Conservation (phyloP, 208 protist species). For the Acanthamoeba triangularis region DNA sequence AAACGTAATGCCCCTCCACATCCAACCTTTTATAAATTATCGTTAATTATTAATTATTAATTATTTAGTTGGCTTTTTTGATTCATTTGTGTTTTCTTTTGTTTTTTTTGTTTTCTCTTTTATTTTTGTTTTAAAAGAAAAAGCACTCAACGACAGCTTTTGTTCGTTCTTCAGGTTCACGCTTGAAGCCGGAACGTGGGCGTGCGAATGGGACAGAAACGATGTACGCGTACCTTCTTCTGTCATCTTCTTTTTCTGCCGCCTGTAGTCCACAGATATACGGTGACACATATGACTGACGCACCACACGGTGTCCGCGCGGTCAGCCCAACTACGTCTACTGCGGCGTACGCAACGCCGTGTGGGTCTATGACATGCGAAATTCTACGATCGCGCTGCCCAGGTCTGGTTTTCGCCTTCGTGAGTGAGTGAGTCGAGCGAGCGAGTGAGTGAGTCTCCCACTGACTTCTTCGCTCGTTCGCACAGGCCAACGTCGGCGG, state of each 20-base stretch:
- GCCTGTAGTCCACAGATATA: too few species aligned
- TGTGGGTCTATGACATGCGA: conserved; percentile 32
- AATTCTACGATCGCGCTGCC: neutral
- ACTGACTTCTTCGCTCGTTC: neutral
- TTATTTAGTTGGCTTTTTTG: too few species aligned
- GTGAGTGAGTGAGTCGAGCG: neutral
- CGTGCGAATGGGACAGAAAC: conserved; percentile 16
- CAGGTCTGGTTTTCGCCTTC: neutral
- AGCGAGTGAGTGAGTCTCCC: neutral
- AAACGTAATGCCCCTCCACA: neutral
- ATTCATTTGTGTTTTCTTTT: neutral
- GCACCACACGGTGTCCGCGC: too few species aligned
- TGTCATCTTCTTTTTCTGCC: too few species aligned
- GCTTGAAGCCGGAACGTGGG: neutral
- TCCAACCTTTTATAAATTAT: too few species aligned
- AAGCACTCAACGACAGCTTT: neutral
- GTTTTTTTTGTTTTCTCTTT: neutral
- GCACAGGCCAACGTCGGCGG: neutral
- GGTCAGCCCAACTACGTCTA: conserved; percentile 29
- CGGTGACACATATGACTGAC: too few species aligned
- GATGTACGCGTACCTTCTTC: neutral
- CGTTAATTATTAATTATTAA: too few species aligned
- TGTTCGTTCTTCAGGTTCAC: neutral
- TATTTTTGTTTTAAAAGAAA: neutral
- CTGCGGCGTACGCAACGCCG: conserved; percentile 1